Evolutionary conservation across 495 filamentous ascomycete species (phyloP).

Genomic region (Penicillium verhagenii): DNA sequence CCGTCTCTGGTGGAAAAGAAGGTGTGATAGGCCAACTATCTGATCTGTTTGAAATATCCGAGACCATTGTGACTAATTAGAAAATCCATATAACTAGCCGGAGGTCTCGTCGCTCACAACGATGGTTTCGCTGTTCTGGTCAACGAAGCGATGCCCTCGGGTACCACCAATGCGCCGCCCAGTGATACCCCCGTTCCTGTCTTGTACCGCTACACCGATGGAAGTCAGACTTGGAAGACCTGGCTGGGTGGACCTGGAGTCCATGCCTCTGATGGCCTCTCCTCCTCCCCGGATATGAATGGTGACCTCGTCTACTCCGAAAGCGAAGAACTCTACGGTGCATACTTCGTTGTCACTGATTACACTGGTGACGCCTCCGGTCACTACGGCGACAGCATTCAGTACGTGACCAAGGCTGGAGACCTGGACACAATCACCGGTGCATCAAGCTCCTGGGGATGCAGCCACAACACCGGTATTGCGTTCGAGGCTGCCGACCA

Average conservation of each 20-base stretch:
- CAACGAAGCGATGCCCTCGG: conserved; percentile 47
- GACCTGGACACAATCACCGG: conserved; percentile 40
- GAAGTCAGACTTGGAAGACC: conserved; percentile 50
- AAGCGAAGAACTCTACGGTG: conserved; percentile 48
- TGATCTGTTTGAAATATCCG: background rate
- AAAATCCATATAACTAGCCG: conserved; percentile 26
- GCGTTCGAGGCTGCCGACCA: conserved; percentile 52
- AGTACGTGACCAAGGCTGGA: conserved; percentile 49
- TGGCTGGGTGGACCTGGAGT: conserved; percentile 51
- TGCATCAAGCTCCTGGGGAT: conserved; percentile 52
- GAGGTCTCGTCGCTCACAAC: conserved; percentile 53
- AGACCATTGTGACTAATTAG: background rate
- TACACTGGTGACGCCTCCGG: conserved; percentile 50
- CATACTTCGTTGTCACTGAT: conserved; percentile 55
- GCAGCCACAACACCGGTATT: conserved; percentile 59
- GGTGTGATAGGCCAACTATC: conserved; percentile 14
- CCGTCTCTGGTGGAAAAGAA: conserved; percentile 46
- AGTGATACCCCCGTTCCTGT: conserved; percentile 45
- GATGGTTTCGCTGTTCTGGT: conserved; percentile 56
- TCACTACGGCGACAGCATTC: conserved; percentile 54
- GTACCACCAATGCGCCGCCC: conserved; percentile 44
- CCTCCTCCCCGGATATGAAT: conserved; percentile 51
- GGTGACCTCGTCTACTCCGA: conserved; percentile 55
- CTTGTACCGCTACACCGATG: conserved; percentile 48
- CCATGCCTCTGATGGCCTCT: conserved; percentile 38